Evolutionary conservation across 2,329 filamentous ascomycete species (phyloP), one percentile per base, ranked within the genome.

Genomic region (Colletotrichum echinochloae): DNA sequence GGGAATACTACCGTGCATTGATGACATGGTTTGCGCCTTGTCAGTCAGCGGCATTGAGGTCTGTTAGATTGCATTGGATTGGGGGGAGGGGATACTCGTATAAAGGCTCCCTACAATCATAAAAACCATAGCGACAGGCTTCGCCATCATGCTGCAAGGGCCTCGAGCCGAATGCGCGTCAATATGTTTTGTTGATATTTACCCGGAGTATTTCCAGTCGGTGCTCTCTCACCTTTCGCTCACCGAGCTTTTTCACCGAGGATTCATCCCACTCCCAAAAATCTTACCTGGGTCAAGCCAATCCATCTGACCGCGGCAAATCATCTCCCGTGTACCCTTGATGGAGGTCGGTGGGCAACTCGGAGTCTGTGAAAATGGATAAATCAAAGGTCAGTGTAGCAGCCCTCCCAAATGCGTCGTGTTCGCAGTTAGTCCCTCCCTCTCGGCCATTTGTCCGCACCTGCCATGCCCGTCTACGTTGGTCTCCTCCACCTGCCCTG

Each of bases 211-310:
- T 55, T 60, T 60, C 66, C 66, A 41, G n/a, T 26, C 6, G 18
- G 18, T 12, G 18, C 39, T 66, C 26, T 41, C 30, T 66, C 46
- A 57, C 60, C 52, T 28, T 6, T 26, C 12, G 14, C 11, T 57
- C 67, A 70, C 66, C 66, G 66, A 70, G 20, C 0, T 28, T n/a
- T n/a, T 41, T 70, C 63, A 70, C 67, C 63, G 67, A 70, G 26
- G n/a, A 26, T 37, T 51, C 5, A 18, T 12, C 37, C 26, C 30
- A 39, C 2, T 20, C 35, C 26, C 52, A 41, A 67, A 71, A 71
- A 68, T 48, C 68, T 52, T 68, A 26, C 30, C 18, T 23, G 23
- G 11, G 26, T 20, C 56, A 9, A 12, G 8, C 20, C 39, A 39
- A n/a, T 35, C 37, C 44, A 3, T 28, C 30, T 46, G 3, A 60